Evolutionary conservation across 768 basidiomycete species (phyloP), one percentile per base, ranked within the genome.

Genomic region (Trametes maxima): DNA sequence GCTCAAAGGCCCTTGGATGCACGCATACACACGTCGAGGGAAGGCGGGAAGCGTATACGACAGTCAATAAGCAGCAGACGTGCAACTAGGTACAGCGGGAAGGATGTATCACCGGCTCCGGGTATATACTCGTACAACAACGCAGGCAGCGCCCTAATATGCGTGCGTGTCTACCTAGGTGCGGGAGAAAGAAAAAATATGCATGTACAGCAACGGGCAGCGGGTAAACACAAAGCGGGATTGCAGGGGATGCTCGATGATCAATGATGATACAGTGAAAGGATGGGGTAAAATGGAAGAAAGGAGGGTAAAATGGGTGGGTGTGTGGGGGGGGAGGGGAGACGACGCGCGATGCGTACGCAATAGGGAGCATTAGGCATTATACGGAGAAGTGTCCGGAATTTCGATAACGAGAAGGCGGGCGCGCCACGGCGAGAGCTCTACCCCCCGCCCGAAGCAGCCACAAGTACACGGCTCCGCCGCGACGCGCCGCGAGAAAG

Each of bases 121-220:
- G 42, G 63, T 64, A 48, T 52, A 59, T 59, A 58, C 48, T 65
- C 53, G 57, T 65, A 65, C 64, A 65, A 61, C 60, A 61, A 62
- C 64, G 60, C 49, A 39, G 21, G 21, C 21, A 51, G 42, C 55
- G 50, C 51, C 57, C 37, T 36, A 21, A 21, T 21, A 22, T 22
- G 22, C 45, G 53, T 45, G 54, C 57, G 57, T 58, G 62, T 64
- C 57, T 64, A 59, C 57, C 48, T 45, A 43, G 39, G 19, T 25
- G 45, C 14, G 25, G 12, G 16, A 5, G 33, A 13, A 5, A 17
- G 21, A 44, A 19, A 2, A 19, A 44, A 44, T 44, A 44, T 14
- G 28, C 28, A 33, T 33, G 28, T 33, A 33, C 28, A n/a, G 40
- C n/a, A 42, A 42, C 14, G n/a, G n/a, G 40, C 14, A 42, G 11